Evolutionary conservation across 495 filamentous ascomycete genomes (phyloP), one percentile per base, ranked within the genome.

Genomic region (Pseudomonodictys pantanalensis): DNA sequence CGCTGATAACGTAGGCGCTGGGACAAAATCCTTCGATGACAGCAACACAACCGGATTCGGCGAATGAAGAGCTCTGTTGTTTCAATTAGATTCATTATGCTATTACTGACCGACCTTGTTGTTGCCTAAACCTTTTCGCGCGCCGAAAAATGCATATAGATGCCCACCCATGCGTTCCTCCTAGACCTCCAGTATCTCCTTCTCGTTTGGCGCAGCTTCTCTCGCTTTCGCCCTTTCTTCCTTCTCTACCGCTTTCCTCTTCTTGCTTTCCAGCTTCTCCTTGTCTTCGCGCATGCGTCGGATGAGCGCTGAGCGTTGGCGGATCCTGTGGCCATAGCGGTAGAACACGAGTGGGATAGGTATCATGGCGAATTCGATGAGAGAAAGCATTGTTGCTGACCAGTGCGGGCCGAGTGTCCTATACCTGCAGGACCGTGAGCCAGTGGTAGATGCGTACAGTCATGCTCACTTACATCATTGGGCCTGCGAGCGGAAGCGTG

Each of bases 341-440:
- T 89, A 95, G 66, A 95, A 93, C 9, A 86, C 73, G 49, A 91
- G 79, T 0, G 90, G 90, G 60, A 95, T 92, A 0, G 90, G 90
- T 17, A 92, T 83, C 61, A 89, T 76, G 4, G 76, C 68, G 9
- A 85, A 78, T 68, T 92, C 87, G 9, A 92, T 62, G 45, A 90
- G 48, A 0, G 85, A 90, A 41, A 95, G 72, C 12, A 91, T 67
- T 0, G 87, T 92, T 0, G 86, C 88, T 0, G 90, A 85, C 90
- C 89, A 91, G 66, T 87, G 85, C 20, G 90, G 81, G 0, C 84
- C 83, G 18, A 95, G 69, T n/a, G 71, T 70, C 18, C 25, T 10
- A 15, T 47, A 47, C 43, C 43, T 47, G 15, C 10, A 3, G 38
- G 3, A 17, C 7, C 17, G 24, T 47, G 5, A 47, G 43, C 18